Percentiles rank a stretch among this genome's conserved stretches.
Evolutionary conservation across 1,284 basidiomycete genomes (phyloP).

Genomic region (Pisolithus thermaeus): DNA sequence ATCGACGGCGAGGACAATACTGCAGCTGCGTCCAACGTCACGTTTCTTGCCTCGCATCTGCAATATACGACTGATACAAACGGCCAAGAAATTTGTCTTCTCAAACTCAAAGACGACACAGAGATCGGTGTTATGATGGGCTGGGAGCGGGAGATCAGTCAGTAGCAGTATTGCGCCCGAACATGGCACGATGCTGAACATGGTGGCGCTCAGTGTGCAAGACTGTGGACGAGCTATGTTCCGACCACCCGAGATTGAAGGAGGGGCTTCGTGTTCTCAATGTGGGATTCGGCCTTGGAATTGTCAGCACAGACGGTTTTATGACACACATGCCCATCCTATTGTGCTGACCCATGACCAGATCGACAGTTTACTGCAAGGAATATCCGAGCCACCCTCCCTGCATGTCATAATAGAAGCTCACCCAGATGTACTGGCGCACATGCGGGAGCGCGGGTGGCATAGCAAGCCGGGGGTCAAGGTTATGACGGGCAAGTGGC

Average conservation of each 20-base stretch:
- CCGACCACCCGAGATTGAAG: slow-evolving; percentile 41
- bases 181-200: slow-evolving; percentile 10
- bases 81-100: slow-evolving; percentile 78
- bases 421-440: slow-evolving; percentile 83
- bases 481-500: slow-evolving; percentile 90
- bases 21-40: slow-evolving; percentile 67
- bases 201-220: slow-evolving; percentile 49
- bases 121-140: slow-evolving; percentile 95
- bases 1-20: slow-evolving; percentile 56
- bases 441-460: slow-evolving; percentile 75
- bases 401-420: slow-evolving; percentile 93
- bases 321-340: background rate
- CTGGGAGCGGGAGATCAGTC: slow-evolving; percentile 83
- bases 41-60: slow-evolving; percentile 71
- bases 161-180: slow-evolving; percentile 15
- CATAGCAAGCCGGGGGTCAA: slow-evolving; percentile 71
- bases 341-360: slow-evolving; percentile 27
- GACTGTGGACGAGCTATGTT: slow-evolving; percentile 61
- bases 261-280: slow-evolving; percentile 74
- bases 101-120: slow-evolving; percentile 64
- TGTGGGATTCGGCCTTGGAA: slow-evolving; percentile 92
- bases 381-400: slow-evolving; percentile 51
- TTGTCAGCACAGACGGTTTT: slow-evolving; percentile 47
- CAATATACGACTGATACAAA: slow-evolving; percentile 66
- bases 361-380: slow-evolving; percentile 84